Conservation (phyloP, 768 basidiomycete genomes). For the Lentinus tigrinus region DNA sequence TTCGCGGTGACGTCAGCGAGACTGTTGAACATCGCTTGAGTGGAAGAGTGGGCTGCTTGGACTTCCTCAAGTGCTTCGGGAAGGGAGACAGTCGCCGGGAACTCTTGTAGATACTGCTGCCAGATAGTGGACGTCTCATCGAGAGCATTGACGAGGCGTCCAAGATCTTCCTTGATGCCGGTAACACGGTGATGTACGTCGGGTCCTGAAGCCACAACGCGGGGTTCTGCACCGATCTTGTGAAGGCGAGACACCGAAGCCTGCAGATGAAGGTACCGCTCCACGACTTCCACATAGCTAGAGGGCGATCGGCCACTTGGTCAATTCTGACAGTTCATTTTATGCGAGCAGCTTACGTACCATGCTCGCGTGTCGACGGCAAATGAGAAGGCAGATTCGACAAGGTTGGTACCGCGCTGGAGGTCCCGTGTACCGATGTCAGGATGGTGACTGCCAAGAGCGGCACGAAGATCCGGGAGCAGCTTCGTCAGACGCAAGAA, state of each 20-base stretch:
- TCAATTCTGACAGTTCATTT: conserved; percentile 14
- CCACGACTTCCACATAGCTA: conserved; percentile 7
- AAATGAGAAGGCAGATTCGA: conserved; percentile 76
- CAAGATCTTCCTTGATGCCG: conserved; percentile 26
- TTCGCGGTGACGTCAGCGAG: conserved; percentile 24
- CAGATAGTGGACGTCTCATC: conserved; percentile 21
- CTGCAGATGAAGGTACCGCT: conserved; percentile 3
- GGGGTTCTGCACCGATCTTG: conserved; percentile 6
- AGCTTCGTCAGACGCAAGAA: conserved; percentile 60
- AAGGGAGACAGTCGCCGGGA: conserved; percentile 33
- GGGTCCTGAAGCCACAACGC: conserved; percentile 25
- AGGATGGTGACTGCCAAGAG: conserved; percentile 67
- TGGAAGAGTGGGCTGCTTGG: conserved; percentile 18
- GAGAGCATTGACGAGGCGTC: conserved; percentile 31
- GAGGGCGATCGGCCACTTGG: conserved; percentile 21
- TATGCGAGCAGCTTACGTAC: conserved; percentile 44
- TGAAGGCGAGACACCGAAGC: conserved; percentile 10
- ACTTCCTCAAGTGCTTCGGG: conserved; percentile 20
- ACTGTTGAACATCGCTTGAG: conserved; percentile 19
- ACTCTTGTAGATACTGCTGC: conserved; percentile 21
- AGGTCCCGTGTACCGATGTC: conserved; percentile 89
- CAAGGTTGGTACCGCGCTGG: conserved; percentile 69
- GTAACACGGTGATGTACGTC: conserved; percentile 23
- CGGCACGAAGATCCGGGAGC: conserved; percentile 64
- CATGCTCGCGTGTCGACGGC: conserved; percentile 60